Base-by-base conservation (phyloP, 768 basidiomycete species). In the Pseudohyphozyma bogoriensis region DNA sequence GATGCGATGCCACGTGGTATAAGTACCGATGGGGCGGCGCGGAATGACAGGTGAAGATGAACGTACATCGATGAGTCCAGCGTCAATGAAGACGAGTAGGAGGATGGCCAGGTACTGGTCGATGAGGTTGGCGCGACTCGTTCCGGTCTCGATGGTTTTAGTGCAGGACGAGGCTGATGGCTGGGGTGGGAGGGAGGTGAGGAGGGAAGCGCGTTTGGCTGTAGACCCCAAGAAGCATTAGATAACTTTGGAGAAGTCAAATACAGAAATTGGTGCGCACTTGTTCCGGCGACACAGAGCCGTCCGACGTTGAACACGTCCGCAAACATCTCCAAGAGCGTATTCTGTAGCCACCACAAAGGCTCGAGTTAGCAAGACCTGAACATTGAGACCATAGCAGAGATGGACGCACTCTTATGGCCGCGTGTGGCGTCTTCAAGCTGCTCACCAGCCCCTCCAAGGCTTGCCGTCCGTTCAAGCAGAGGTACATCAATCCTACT, bases 101-200 rank as follows among this genome's bases (percentile, higher is more conserved):
- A 97, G 77, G 18, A 99, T 77, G 0, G 87, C 86, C 53, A 91
- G 81, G 71, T 90, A 97, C 70, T 97, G 95, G 69, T 96, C 92
- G 2, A 90, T 86, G 29, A 97, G 74, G 69, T 86, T 91, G 46
- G 90, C 76, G 7, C n/a, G n/a, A n/a, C n/a, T n/a, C n/a, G n/a
- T n/a, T n/a, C n/a, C n/a, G n/a, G n/a, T 80, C 62, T 86, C 84
- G 31, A 70, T 62, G 26, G 52, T 53, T 16, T 28, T 39, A 0
- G 51, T 24, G 18, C 61, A 54, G 36, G 49, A 47, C 35, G 46
- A 15, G 22, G 51, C 31, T 0, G 58, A 24, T 20, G 39, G 46
- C 20, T 49, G 29, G 50, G 56, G 31, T 8, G 26, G 52, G 28
- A 26, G 24, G 20, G 45, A 35, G 31, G 26, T 51, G 31, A n/a